Evolutionary conservation across 2,329 filamentous ascomycete genomes (phyloP).

Genomic region (Sporothrix brunneoviolacea): DNA sequence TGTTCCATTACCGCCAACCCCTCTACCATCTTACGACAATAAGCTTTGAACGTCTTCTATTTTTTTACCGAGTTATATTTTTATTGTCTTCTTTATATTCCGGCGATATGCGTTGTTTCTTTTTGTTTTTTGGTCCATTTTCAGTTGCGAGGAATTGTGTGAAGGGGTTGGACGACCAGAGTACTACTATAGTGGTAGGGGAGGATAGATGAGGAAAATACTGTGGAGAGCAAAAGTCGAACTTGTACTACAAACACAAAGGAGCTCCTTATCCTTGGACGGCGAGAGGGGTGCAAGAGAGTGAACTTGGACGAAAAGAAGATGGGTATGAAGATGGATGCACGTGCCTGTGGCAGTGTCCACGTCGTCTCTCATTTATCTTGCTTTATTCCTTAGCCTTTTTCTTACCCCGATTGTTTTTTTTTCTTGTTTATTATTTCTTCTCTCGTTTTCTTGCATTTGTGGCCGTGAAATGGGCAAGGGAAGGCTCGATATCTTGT

Average conservation of each 20-base stretch:
- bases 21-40: slow-evolving; percentile 26
- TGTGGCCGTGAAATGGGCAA: slow-evolving; percentile 12
- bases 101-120: slow-evolving; percentile 4
- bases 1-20: background rate
- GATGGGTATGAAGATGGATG: too few relatives aligned
- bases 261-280: background rate
- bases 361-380: background rate
- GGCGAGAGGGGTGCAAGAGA: background rate
- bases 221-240: background rate
- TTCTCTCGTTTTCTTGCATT: slow-evolving; percentile 4
- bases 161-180: background rate
- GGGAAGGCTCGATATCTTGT: slow-evolving; percentile 17
- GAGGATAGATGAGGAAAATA: background rate
- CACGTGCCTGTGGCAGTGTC: too few relatives aligned
- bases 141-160: background rate
- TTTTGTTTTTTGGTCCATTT: slow-evolving; percentile 6
- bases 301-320: too few relatives aligned
- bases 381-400: slow-evolving; percentile 5
- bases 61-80: slow-evolving; percentile 8
- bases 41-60: slow-evolving; percentile 22
- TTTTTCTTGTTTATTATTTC: slow-evolving; percentile 19
- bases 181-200: background rate
- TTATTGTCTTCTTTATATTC: slow-evolving; percentile 9
- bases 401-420: slow-evolving; percentile 19
- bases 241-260: slow-evolving; percentile 12